Evolutionary conservation across 768 basidiomycete species (phyloP).

Genomic region (Collybiopsis confluens): DNA sequence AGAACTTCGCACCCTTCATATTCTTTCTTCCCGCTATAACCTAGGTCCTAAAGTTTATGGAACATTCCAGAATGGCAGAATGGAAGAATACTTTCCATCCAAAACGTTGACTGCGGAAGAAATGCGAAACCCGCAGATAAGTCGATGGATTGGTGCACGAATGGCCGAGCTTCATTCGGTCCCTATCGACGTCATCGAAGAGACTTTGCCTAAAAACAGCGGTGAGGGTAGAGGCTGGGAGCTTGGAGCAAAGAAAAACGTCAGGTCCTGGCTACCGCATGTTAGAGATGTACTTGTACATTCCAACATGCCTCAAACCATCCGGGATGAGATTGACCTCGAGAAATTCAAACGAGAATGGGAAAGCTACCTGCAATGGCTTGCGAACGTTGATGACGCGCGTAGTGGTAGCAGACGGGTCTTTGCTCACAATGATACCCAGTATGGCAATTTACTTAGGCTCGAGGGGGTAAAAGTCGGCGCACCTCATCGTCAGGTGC

Average conservation of each 20-base stretch:
- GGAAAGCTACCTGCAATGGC: conserved; percentile 66
- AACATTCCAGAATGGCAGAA: conserved; percentile 91
- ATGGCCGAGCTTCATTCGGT: conserved; percentile 97
- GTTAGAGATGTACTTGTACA: conserved; percentile 76
- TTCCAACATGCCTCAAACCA: conserved; percentile 40
- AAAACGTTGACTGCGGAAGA: conserved; percentile 74
- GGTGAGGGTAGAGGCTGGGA: conserved; percentile 48
- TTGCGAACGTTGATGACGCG: conserved; percentile 53
- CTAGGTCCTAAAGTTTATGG: conserved; percentile 93
- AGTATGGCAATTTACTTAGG: conserved; percentile 88
- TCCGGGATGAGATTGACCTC: conserved; percentile 57
- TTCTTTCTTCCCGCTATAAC: conserved; percentile 81
- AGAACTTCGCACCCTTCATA: conserved; percentile 85
- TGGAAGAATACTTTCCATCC: conserved; percentile 95
- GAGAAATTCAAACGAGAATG: conserved; percentile 61
- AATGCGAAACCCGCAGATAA: conserved; percentile 70
- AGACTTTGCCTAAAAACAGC: conserved; percentile 29
- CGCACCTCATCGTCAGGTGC: conserved; percentile 73
- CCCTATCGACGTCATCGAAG: conserved; percentile 67
- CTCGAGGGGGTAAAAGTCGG: conserved; percentile 54
- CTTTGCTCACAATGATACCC: conserved; percentile 92
- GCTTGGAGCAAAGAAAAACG: conserved; percentile 61
- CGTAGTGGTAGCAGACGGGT: conserved; percentile 63
- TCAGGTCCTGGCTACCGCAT: conserved; percentile 63
- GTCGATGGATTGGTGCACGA: conserved; percentile 84